These are phyloP conservation scores for Fusarium vanettenii DNA, from an alignment of 2,329 filamentous ascomycete species.

Conservation along the genomic window DNA sequence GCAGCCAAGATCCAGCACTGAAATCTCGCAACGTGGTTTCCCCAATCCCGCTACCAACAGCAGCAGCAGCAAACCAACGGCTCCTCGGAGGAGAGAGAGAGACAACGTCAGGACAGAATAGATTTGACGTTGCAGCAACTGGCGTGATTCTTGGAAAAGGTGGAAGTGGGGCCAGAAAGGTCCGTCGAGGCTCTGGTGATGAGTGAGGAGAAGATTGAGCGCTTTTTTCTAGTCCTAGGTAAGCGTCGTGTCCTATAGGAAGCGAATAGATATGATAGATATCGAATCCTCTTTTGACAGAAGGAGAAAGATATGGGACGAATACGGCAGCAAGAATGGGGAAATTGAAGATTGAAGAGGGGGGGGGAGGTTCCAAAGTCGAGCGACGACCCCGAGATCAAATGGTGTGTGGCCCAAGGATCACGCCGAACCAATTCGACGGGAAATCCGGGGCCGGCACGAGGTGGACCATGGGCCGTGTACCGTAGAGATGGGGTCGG, in stretches of 20 bases:
- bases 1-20: neutral
- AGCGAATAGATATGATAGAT: neutral
- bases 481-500: conserved; percentile 11
- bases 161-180: conserved; percentile 31
- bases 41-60: neutral
- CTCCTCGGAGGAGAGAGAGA: neutral
- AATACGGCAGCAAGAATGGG: neutral
- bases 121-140: conserved; percentile 14
- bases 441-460: conserved; percentile 44
- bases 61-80: neutral
- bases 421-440: conserved; percentile 44
- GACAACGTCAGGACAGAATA: neutral
- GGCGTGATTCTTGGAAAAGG: conserved; percentile 32
- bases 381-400: conserved; percentile 14
- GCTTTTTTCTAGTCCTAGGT: neutral
- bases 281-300: neutral
- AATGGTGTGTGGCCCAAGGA: conserved; percentile 33
- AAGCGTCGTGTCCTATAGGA: neutral
- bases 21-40: neutral
- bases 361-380: conserved; percentile 24
- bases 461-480: conserved; percentile 6
- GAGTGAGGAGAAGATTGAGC: conserved; percentile 10
- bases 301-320: conserved; percentile 6
- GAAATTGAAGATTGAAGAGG: conserved; percentile 20
- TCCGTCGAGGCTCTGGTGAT: conserved; percentile 20